Conservation (phyloP, 257 asterid species). For the Linderniella brevidens region DNA sequence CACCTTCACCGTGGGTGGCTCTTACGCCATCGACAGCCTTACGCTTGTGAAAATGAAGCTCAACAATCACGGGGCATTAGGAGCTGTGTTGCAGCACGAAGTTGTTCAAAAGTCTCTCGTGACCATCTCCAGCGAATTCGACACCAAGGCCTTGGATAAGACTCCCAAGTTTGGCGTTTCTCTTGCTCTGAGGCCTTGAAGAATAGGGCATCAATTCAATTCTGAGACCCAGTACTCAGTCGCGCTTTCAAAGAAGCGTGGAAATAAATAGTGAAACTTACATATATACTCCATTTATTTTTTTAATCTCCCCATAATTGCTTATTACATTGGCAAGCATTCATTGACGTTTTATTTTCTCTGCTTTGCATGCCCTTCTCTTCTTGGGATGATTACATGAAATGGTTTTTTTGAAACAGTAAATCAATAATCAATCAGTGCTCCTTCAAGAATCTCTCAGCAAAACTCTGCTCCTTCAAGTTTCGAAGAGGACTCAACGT, state of each 20-base stretch:
- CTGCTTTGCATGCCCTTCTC: background rate
- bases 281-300: too few species aligned
- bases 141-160: slow-evolving; percentile 51
- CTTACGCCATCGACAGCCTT: slow-evolving; percentile 32
- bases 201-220: too few species aligned
- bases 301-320: too few species aligned
- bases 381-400: too few species aligned
- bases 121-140: slow-evolving; percentile 51
- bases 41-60: slow-evolving; percentile 53
- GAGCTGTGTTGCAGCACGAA: slow-evolving; percentile 51
- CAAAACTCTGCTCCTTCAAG: slow-evolving; percentile 19
- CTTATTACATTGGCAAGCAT: too few species aligned
- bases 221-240: too few species aligned
- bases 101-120: slow-evolving; percentile 28
- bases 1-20: slow-evolving; percentile 48
- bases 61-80: slow-evolving; percentile 43
- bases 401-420: too few species aligned
- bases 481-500: slow-evolving; percentile 52
- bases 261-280: too few species aligned
- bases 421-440: too few species aligned
- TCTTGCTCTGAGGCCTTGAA: slow-evolving; percentile 48
- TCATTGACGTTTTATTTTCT: too few species aligned
- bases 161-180: slow-evolving; percentile 47
- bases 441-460: too few species aligned
- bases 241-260: too few species aligned